phyloP scores from a whole-genome alignment of 108 stramenopile species.

The Cyclotella baltica region DNA sequence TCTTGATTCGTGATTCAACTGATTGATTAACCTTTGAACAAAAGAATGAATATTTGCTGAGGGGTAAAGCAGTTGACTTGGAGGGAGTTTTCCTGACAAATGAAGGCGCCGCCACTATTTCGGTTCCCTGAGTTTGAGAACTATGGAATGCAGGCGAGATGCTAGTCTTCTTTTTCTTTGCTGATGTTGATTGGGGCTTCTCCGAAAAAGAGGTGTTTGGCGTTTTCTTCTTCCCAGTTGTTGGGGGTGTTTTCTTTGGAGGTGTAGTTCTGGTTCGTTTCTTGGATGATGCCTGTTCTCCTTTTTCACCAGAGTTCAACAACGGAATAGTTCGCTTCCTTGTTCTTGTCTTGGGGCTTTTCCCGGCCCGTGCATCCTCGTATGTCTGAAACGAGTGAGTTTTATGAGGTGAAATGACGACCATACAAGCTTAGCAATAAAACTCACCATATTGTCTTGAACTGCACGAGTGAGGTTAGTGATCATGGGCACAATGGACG shows the following conservation, averaged over 20 bases:
- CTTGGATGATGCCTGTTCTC: slow-evolving; percentile 7
- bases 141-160: background rate
- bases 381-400: slow-evolving; percentile 10
- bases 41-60: slow-evolving; percentile 4
- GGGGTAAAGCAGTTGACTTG: background rate
- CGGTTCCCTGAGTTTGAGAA: slow-evolving; percentile 5
- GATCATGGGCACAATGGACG: slow-evolving; percentile 13
- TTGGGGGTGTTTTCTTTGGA: background rate
- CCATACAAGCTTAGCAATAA: background rate
- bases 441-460: slow-evolving; percentile 21
- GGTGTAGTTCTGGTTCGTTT: background rate
- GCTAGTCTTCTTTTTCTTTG: background rate
- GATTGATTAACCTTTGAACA: background rate
- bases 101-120: background rate
- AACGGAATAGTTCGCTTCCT: slow-evolving; percentile 3
- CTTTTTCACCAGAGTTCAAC: background rate
- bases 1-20: background rate
- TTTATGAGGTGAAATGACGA: background rate
- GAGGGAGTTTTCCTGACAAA: background rate
- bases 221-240: background rate
- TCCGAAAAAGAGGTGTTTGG: background rate
- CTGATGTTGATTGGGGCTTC: background rate
- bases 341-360: slow-evolving; percentile 24
- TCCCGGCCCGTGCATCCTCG: slow-evolving; percentile 29
- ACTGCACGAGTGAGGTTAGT: slow-evolving; percentile 44